Conservation (phyloP, 345 rosid species). For the rapeseed (Brassica napus) region DNA sequence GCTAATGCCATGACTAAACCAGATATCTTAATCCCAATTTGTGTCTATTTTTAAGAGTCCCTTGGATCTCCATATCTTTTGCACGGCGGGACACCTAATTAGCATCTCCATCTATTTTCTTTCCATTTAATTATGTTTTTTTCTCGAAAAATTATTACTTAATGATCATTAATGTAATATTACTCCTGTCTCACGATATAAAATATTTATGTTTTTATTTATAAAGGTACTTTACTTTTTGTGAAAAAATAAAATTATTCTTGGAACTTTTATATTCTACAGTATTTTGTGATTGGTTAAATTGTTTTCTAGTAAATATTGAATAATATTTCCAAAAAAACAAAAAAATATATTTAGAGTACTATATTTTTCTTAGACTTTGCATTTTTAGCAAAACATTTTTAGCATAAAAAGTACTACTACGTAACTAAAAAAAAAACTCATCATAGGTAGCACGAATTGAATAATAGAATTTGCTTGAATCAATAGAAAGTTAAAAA, state of each 20-base stretch:
- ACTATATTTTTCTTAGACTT: too few species aligned
- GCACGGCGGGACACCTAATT: constrained; percentile 37
- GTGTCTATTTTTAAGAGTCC: constrained; percentile 24
- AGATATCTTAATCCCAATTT: constrained; percentile 26
- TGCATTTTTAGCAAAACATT: neutral
- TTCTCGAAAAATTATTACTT: neutral
- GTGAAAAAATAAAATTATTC: neutral
- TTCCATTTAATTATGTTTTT: neutral
- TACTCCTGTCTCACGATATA: neutral
- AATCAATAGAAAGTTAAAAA: neutral
- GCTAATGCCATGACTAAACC: constrained; percentile 2
- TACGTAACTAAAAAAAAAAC: neutral
- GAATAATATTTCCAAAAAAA: neutral
- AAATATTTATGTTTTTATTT: neutral
- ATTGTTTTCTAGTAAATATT: neutral
- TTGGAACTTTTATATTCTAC: neutral
- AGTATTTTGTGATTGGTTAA: neutral
- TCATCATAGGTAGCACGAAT: constrained; percentile 13
- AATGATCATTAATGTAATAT: neutral
- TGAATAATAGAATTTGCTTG: neutral
- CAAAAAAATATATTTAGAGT: neutral
- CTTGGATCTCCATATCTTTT: constrained; percentile 19
- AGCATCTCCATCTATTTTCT: neutral
- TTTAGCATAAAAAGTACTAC: neutral
- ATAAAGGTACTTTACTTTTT: neutral